Evolutionary conservation across 495 filamentous ascomycete species (phyloP).

Genomic region (Penicillium antarcticum): DNA sequence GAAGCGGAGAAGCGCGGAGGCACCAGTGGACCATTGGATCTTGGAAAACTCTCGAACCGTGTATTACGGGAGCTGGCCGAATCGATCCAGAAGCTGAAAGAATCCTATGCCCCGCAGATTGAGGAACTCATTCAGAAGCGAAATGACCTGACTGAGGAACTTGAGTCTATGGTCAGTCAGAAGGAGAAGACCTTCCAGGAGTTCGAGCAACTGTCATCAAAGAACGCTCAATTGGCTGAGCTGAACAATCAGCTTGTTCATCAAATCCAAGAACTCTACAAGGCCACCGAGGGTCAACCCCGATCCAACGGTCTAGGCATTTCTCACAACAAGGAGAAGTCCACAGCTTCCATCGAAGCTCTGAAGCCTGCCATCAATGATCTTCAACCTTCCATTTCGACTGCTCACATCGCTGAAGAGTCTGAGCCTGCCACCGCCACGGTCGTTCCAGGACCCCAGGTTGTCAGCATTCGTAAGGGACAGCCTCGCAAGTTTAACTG

Average conservation of each 20-base stretch:
- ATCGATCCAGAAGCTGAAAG: conserved; percentile 81
- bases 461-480: conserved; percentile 88
- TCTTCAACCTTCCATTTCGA: conserved; percentile 48
- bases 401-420: conserved; percentile 61
- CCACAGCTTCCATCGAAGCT: conserved; percentile 61
- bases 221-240: conserved; percentile 91
- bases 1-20: conserved; percentile 62
- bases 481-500: conserved; percentile 96
- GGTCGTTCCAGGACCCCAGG: conserved; percentile 74
- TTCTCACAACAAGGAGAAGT: conserved; percentile 68
- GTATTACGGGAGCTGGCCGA: conserved; percentile 86
- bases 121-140: conserved; percentile 81
- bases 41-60: conserved; percentile 74
- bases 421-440: conserved; percentile 65
- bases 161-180: conserved; percentile 69
- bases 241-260: conserved; percentile 93
- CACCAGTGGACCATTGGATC: conserved; percentile 62
- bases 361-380: conserved; percentile 48
- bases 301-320: conserved; percentile 79
- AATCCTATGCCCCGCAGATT: conserved; percentile 70
- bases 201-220: conserved; percentile 87
- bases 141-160: conserved; percentile 78
- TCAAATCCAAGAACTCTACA: conserved; percentile 90
- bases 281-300: conserved; percentile 61
- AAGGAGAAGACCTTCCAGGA: conserved; percentile 92